These are phyloP conservation scores for Globisporangium uncinulatum DNA, from an alignment of 352 stramenopile species.

Conservation along the genomic window DNA sequence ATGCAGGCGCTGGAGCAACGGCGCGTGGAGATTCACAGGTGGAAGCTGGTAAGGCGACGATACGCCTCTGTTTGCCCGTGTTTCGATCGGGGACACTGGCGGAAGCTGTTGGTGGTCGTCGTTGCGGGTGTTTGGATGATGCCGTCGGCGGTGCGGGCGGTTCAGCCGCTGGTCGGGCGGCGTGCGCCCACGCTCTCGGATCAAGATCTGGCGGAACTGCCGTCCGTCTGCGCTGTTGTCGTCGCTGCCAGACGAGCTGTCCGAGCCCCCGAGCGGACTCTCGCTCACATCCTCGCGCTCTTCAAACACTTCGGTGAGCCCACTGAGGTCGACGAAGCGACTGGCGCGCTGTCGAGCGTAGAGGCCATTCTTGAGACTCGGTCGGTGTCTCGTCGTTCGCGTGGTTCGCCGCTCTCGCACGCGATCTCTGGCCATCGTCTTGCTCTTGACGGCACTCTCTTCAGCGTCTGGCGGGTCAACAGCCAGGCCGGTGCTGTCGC, in stretches of 20 bases:
- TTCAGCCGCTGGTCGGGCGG: conserved; percentile 12
- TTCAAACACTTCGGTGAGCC: conserved; percentile 52
- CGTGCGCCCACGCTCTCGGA: conserved; percentile 41
- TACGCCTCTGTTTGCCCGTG: not conserved
- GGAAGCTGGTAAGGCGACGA: conserved; percentile 1
- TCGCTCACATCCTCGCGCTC: conserved; percentile 18
- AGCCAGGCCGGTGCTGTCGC: not conserved
- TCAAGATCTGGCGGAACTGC: conserved; percentile 29
- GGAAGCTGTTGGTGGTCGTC: not conserved
- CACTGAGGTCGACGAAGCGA: conserved; percentile 42
- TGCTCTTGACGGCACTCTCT: not conserved
- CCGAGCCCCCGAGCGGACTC: not conserved
- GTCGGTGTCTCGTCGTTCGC: conserved; percentile 1
- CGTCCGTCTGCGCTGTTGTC: conserved; percentile 17
- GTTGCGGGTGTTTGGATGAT: conserved; percentile 5
- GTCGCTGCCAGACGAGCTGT: conserved; percentile 7
- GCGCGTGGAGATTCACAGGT: conserved; percentile 4
- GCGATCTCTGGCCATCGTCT: not conserved
- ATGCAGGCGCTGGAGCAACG: conserved; percentile 38
- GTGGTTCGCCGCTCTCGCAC: conserved; percentile 2
- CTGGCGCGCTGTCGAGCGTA: conserved; percentile 5
- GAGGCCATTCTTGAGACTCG: not conserved
- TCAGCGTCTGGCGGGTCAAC: not conserved
- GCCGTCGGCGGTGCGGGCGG: conserved; percentile 3
- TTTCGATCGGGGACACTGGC: not conserved